A percentile compares a stretch with the other conserved stretches of the same genome.
Conservation (phyloP, 164 flowering plant genomes). For the Euptelea pleiosperma region DNA sequence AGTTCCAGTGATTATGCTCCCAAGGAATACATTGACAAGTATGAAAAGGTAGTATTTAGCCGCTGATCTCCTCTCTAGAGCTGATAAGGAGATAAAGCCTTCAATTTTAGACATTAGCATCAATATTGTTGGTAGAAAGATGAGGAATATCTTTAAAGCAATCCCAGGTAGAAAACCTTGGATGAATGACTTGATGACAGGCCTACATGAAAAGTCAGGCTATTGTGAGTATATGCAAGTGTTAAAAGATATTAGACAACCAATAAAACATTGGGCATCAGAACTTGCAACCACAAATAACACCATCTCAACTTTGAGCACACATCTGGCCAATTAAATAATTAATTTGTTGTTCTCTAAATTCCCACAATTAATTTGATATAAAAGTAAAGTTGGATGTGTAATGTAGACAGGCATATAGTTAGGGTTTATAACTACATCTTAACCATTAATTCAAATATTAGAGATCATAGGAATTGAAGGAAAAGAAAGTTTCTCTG, state of each 20-base stretch:
- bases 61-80: slow-evolving; percentile 81
- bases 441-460: too few relatives aligned
- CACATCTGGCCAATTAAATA: too few relatives aligned
- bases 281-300: too few relatives aligned
- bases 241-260: background rate
- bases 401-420: too few relatives aligned
- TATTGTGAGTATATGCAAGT: background rate
- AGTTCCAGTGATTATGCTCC: slow-evolving; percentile 67
- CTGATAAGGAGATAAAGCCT: slow-evolving; percentile 62
- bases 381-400: too few relatives aligned
- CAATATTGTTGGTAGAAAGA: slow-evolving; percentile 73
- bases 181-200: slow-evolving; percentile 58
- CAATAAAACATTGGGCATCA: background rate
- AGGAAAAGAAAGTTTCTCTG: too few relatives aligned
- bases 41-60: slow-evolving; percentile 69
- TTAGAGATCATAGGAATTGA: too few relatives aligned
- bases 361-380: too few relatives aligned
- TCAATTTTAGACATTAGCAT: slow-evolving; percentile 92
- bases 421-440: too few relatives aligned
- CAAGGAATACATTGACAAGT: slow-evolving; percentile 79
- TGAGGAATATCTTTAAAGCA: slow-evolving; percentile 78
- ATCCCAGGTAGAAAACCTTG: slow-evolving; percentile 88
- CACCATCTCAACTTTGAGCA: too few relatives aligned
- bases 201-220: slow-evolving; percentile 38
- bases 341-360: too few relatives aligned